Evolutionary conservation across 2,329 filamentous ascomycete genomes (phyloP).

Genomic region (Fusarium circinatum): DNA sequence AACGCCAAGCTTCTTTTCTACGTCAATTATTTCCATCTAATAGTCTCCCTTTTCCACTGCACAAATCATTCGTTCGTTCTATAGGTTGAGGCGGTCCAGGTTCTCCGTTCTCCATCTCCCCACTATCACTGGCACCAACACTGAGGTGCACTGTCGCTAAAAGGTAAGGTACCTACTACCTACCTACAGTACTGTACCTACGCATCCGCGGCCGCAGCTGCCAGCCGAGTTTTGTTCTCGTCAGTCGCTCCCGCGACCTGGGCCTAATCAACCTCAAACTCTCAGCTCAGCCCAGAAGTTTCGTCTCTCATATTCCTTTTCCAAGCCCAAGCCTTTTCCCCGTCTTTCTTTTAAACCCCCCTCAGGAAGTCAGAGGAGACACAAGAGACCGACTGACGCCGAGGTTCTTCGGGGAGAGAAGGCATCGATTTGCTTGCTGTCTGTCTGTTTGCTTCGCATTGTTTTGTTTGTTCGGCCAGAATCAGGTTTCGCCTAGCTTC

Average conservation of each 20-base stretch:
- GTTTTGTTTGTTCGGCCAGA: conserved; percentile 20
- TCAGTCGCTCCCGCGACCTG: conserved; percentile 21
- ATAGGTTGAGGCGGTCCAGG: conserved; percentile 27
- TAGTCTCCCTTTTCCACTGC: conserved; percentile 3
- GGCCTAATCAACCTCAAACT: conserved; percentile 20
- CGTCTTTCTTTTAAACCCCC: not conserved
- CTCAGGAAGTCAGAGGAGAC: conserved; percentile 14
- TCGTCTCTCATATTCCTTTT: conserved; percentile 16
- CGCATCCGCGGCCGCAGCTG: conserved; percentile 27
- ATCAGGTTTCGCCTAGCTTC: conserved; percentile 34
- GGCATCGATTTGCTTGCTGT: conserved; percentile 10
- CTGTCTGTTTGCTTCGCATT: conserved; percentile 24
- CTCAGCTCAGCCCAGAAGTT: conserved; percentile 11
- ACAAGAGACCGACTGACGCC: conserved; percentile 26
- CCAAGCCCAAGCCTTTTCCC: conserved; percentile 3
- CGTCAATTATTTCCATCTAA: not conserved
- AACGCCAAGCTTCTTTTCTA: conserved; percentile 14
- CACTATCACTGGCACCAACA: conserved; percentile 13
- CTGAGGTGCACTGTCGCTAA: conserved; percentile 3
- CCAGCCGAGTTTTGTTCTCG: conserved; percentile 28
- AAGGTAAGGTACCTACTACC: not conserved
- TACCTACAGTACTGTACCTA: not conserved
- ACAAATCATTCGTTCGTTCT: conserved; percentile 13
- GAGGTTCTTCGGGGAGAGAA: conserved; percentile 16
- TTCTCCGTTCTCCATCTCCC: conserved; percentile 31